A percentile compares a stretch with the other conserved stretches of the same genome.
phyloP scores from a whole-genome alignment of 2,329 filamentous ascomycete species.

The Fusarium sp. region DNA sequence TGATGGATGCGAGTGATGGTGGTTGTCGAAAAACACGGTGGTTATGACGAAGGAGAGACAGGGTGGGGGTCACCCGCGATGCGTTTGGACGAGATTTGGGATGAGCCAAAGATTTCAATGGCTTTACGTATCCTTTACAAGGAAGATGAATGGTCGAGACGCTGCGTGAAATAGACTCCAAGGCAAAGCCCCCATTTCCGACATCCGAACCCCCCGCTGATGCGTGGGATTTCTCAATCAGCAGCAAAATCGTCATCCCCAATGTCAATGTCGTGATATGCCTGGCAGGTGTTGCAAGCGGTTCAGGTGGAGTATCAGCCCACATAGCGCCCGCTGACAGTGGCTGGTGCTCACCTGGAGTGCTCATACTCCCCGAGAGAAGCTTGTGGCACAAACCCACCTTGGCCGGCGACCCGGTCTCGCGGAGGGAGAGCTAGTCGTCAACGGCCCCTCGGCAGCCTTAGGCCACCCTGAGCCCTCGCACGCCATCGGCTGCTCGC shows the following conservation, averaged over 20 bases:
- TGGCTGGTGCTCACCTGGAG: constrained; percentile 22
- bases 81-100: not conserved
- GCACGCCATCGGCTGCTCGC: constrained; percentile 48
- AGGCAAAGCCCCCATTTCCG: constrained; percentile 11
- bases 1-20: not conserved
- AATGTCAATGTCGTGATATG: constrained; percentile 43
- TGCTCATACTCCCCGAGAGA: constrained; percentile 27
- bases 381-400: constrained; percentile 32
- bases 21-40: constrained; percentile 12
- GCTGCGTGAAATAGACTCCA: not conserved
- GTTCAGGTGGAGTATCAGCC: constrained; percentile 30
- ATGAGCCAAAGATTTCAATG: constrained; percentile 2
- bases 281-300: constrained; percentile 32
- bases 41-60: constrained; percentile 11
- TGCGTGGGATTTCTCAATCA: constrained; percentile 19
- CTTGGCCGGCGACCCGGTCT: constrained; percentile 29
- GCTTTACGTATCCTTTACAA: constrained; percentile 23
- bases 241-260: constrained; percentile 37
- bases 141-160: constrained; percentile 9
- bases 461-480: constrained; percentile 41
- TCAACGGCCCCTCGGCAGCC: constrained; percentile 39
- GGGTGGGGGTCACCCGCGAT: constrained; percentile 26
- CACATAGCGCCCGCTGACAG: constrained; percentile 37
- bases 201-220: constrained; percentile 33
- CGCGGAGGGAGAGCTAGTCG: constrained; percentile 18